These are phyloP conservation scores for Orbilia blumenaviensis DNA, from an alignment of 2,329 filamentous ascomycete genomes.

Conservation along the genomic window DNA sequence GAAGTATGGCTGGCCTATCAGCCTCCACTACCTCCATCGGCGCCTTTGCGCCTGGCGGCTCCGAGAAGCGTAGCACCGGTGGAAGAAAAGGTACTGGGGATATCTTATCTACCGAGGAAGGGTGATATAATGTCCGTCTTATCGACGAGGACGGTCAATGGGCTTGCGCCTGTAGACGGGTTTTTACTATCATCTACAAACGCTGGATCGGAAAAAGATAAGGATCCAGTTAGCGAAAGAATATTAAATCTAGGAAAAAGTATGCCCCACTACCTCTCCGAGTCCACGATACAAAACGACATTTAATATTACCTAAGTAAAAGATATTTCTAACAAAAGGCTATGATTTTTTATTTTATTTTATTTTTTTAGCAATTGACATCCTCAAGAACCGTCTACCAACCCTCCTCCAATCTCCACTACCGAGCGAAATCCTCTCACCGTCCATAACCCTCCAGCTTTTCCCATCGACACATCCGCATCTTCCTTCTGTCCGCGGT, in stretches of 20 bases:
- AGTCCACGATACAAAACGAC: too few relatives aligned
- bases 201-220: slow-evolving; percentile 18
- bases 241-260: slow-evolving; percentile 56
- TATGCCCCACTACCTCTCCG: slow-evolving; percentile 21
- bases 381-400: slow-evolving; percentile 74
- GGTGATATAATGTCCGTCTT: neutral
- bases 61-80: slow-evolving; percentile 74
- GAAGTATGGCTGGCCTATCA: slow-evolving; percentile 36
- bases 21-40: slow-evolving; percentile 69
- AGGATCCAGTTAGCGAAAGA: slow-evolving; percentile 55
- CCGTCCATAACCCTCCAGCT: slow-evolving; percentile 76
- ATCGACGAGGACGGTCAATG: neutral
- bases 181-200: slow-evolving; percentile 23
- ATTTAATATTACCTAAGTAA: neutral
- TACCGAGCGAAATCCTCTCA: slow-evolving; percentile 78
- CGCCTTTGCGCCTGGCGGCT: slow-evolving; percentile 79
- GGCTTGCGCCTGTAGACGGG: neutral
- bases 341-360: too few relatives aligned
- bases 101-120: neutral
- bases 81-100: slow-evolving; percentile 74
- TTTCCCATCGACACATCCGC: slow-evolving; percentile 80
- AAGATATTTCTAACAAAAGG: neutral
- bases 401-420: slow-evolving; percentile 72
- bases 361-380: slow-evolving; percentile 65
- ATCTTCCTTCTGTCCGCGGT: slow-evolving; percentile 90